Conservation (phyloP, 2,329 filamentous ascomycete species). For the Ophiostoma quercus region DNA sequence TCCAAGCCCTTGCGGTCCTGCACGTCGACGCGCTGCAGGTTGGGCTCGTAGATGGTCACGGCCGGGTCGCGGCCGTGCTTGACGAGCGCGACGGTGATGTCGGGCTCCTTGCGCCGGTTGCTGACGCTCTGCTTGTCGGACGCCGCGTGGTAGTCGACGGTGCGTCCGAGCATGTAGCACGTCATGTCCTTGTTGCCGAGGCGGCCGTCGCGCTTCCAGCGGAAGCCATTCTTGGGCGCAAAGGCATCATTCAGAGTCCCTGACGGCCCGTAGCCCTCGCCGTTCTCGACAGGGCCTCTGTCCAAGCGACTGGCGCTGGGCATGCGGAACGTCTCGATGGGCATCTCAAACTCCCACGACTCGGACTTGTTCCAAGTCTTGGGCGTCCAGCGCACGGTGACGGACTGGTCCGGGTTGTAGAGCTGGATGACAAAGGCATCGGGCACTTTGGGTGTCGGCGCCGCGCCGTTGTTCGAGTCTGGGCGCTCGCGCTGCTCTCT, state of each 20-base stretch:
- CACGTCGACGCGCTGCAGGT: conserved; percentile 81
- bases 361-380: conserved; percentile 76
- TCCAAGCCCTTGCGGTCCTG: conserved; percentile 93
- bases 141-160: background rate
- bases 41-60: conserved; percentile 88
- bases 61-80: conserved; percentile 57
- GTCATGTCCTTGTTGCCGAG: conserved; percentile 75
- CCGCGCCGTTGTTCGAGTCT: conserved; percentile 47
- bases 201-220: conserved; percentile 84
- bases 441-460: conserved; percentile 67
- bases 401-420: conserved; percentile 86
- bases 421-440: conserved; percentile 78
- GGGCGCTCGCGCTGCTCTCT: conserved; percentile 44
- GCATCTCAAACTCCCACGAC: conserved; percentile 89
- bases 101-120: conserved; percentile 82
- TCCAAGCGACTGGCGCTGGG: conserved; percentile 78
- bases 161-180: conserved; percentile 69
- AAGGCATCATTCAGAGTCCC: conserved; percentile 27
- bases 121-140: conserved; percentile 52
- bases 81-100: conserved; percentile 91
- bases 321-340: conserved; percentile 73
- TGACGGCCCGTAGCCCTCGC: conserved; percentile 34
- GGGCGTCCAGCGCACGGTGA: conserved; percentile 64
- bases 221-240: conserved; percentile 74
- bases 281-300: background rate